A percentile compares a stretch with the other conserved stretches of the same genome.
phyloP scores from a whole-genome alignment of 805 yeast species.

The Metschnikowia bowlesiae region DNA sequence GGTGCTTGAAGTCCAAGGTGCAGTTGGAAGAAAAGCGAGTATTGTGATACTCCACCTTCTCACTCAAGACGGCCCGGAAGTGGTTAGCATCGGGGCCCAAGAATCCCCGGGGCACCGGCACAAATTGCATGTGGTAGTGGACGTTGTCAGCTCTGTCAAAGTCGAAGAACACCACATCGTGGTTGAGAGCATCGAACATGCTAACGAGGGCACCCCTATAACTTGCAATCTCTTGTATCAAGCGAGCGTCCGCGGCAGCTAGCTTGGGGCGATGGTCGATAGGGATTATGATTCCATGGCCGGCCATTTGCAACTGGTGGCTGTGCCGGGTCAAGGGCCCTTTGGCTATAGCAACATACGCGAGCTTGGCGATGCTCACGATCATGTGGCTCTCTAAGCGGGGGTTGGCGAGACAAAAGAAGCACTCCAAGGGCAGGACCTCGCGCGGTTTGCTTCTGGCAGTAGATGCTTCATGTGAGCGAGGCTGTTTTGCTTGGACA shows the following conservation, averaged over 20 bases:
- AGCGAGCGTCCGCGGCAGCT: not conserved
- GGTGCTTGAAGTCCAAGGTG: conserved; percentile 39
- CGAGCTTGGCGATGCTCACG: conserved; percentile 61
- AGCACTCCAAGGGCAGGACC: conserved; percentile 62
- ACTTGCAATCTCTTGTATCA: conserved; percentile 30
- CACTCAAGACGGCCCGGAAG: conserved; percentile 45
- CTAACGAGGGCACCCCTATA: conserved; percentile 47
- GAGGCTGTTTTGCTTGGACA: not conserved
- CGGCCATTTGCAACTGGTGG: conserved; percentile 54
- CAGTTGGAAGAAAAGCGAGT: conserved; percentile 43
- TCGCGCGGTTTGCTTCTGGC: conserved; percentile 11
- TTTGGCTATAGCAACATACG: conserved; percentile 74
- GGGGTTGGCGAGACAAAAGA: conserved; percentile 80
- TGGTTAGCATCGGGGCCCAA: conserved; percentile 27
- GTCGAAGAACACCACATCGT: conserved; percentile 62
- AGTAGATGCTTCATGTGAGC: not conserved
- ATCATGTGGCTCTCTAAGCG: conserved; percentile 76
- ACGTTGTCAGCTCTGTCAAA: conserved; percentile 60
- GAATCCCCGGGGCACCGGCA: conserved; percentile 53
- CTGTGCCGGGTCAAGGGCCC: conserved; percentile 70
- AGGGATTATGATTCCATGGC: conserved; percentile 79
- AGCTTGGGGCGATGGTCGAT: conserved; percentile 60
- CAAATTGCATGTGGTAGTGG: conserved; percentile 72
- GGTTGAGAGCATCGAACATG: conserved; percentile 41
- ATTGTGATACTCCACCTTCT: conserved; percentile 42